These are phyloP conservation scores for Neospora caninum DNA, from an alignment of 169 alveolate genomes.

Conservation along the genomic window DNA sequence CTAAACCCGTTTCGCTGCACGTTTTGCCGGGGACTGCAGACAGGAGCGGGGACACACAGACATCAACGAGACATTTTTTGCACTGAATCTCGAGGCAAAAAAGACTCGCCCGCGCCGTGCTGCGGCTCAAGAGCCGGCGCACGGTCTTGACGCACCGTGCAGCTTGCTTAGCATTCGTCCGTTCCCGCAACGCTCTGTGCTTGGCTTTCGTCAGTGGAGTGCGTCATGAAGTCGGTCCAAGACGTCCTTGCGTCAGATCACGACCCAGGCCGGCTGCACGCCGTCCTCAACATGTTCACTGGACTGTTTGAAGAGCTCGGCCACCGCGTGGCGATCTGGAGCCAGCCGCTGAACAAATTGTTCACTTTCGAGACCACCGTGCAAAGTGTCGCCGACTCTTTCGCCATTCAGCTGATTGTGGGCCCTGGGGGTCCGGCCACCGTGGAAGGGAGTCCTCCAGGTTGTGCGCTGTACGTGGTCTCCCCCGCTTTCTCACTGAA, in stretches of 20 bases:
- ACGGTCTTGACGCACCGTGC: too few species aligned
- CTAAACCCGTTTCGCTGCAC: too few species aligned
- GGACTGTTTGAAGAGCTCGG: not conserved
- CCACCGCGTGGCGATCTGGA: slow-evolving; percentile 29
- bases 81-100: too few species aligned
- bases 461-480: slow-evolving; percentile 22
- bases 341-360: slow-evolving; percentile 10
- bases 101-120: too few species aligned
- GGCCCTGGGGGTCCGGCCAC: not conserved
- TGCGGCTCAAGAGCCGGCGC: too few species aligned
- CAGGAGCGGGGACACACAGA: too few species aligned
- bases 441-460: not conserved
- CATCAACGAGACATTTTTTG: too few species aligned
- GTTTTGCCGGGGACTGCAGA: too few species aligned
- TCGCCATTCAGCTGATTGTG: slow-evolving; percentile 10
- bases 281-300: not conserved
- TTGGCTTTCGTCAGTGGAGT: not conserved
- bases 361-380: not conserved
- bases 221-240: slow-evolving; percentile 2
- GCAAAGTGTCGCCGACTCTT: not conserved
- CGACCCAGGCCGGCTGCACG: slow-evolving; percentile 14
- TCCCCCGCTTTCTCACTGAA: slow-evolving; percentile 12
- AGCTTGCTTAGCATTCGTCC: too few species aligned
- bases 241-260: not conserved
- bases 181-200: not conserved